Evolutionary conservation across 169 alveolate species (phyloP), one percentile per base, ranked within the genome.

Genomic region (Plasmodium inui): DNA sequence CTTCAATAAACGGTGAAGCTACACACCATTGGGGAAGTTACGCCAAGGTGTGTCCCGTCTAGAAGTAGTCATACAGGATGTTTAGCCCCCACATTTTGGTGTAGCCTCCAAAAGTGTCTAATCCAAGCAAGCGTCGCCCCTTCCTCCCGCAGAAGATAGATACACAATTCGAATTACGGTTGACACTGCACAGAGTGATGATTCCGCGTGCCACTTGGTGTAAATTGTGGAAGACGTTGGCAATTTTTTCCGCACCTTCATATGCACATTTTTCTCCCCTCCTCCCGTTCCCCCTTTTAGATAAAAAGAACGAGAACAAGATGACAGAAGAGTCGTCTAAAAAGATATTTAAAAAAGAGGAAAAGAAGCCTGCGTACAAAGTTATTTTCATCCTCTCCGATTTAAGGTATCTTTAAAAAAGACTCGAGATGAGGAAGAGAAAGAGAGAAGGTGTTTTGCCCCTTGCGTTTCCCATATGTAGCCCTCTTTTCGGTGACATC

Each of bases 341-440:
- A 30, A 32, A 72, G 28, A 53, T 26, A n/a, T 26, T 57, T 67
- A 41, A 76, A 39, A 80, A 78, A 89, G 82, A 61, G 72, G 94
- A 89, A 81, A 78, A 32, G n/a, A 53, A 61, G 82, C 7, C 4
- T 30, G 94, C 94, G 0, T 41, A 53, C 7, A 89, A 89, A 89
- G 94, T 89, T 17, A 46, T 89, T 61, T 79, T 89, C 9, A 7
- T 50, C 10, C n/a, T 89, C 19, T 79, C 89, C n/a, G 94, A 81
- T 28, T 61, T 89, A 17, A 89, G 90, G 94, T 89, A 78, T 61
- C 3, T 61, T n/a, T n/a, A 6, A 19, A 7, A 19, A 61, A n/a
- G 9, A 7, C 14, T 61, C 6, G 12, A 61, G 0, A 61, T 61
- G 32, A 19, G n/a, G 10, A 34, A 61, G 74, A 61, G 74, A 61